Conservation (phyloP, 1,284 basidiomycete species). For the Leccinum glutinopallens region DNA sequence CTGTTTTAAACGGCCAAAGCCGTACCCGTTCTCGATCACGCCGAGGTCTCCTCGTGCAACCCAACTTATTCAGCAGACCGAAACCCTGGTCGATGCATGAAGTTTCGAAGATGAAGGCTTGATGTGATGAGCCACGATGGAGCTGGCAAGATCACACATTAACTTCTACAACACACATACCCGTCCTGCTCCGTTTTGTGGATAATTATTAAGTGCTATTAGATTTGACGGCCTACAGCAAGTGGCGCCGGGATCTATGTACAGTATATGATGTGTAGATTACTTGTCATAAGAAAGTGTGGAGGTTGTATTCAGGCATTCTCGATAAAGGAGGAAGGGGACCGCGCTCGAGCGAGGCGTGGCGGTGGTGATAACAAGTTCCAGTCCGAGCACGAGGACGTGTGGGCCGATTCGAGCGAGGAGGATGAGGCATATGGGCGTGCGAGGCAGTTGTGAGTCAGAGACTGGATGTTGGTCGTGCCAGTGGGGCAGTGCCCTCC, state of each 20-base stretch:
- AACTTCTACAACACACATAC: not conserved
- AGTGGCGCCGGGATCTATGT: not conserved
- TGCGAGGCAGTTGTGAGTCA: not conserved
- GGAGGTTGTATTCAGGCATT: too few species aligned
- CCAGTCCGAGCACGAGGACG: not conserved
- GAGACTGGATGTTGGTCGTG: too few species aligned
- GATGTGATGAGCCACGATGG: not conserved
- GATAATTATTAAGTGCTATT: not conserved
- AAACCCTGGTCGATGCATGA: constrained; percentile 7
- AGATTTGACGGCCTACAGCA: not conserved
- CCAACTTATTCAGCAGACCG: constrained; percentile 20
- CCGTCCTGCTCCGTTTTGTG: not conserved
- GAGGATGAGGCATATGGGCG: not conserved
- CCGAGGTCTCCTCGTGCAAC: constrained; percentile 28
- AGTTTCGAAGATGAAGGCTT: not conserved
- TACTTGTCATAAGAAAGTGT: too few species aligned
- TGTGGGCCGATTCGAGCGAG: not conserved
- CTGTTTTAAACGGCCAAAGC: constrained; percentile 15
- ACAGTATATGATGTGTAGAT: not conserved
- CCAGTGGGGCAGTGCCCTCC: too few species aligned
- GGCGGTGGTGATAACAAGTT: not conserved
- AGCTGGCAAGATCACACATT: not conserved
- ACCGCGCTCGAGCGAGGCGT: not conserved
- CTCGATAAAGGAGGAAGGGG: too few species aligned
- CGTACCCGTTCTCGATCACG: constrained; percentile 32